Evolutionary conservation across 768 basidiomycete species (phyloP), one percentile per base, ranked within the genome.

Genomic region (Tylopilus sp.): DNA sequence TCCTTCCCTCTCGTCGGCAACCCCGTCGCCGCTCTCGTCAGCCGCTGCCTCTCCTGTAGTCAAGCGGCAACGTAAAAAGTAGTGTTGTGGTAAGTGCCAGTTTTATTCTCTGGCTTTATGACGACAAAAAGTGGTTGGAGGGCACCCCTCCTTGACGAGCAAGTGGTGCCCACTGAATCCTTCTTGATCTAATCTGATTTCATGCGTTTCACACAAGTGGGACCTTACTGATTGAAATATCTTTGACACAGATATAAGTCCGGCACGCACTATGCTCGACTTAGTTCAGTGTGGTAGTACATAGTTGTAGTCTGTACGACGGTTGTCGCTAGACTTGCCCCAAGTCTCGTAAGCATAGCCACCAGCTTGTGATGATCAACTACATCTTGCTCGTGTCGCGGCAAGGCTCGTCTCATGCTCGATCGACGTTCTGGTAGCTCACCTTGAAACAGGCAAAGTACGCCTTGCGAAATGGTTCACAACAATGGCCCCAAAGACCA

Each of bases 391-490:
- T 98, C 23, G 82, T 98, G 45, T 97, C 94, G 36, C 82, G 93
- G 51, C 95, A 98, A 85, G 95, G 91, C 72, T 57, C 63, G 76
- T 72, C 28, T 18, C 31, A 58, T 57, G 43, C 46, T 44, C 23
- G 51, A 43, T 43, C 33, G 12, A 42, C 35, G 17, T 13, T 48
- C 26, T 25, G n/a, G 30, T 20, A 6, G 48, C 60, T 56, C 53
- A 58, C 43, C 36, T 52, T 53, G 47, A 41, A 31, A 22, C 60
- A 95, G 92, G 95, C 58, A 95, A 95, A 74, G 82, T 98, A 45
- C 83, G 95, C 48, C 81, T 98, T 33, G 85, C 93, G 26, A 98
- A 98, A 79, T 98, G 95, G 95, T 98, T 91, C 68, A 79, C 82
- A 18, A 90, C 95, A 1, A 77, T 94, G 70, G 75, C 88, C 26